phyloP scores from a whole-genome alignment of 2,329 filamentous ascomycete species.

The Bipolaris cookei region DNA sequence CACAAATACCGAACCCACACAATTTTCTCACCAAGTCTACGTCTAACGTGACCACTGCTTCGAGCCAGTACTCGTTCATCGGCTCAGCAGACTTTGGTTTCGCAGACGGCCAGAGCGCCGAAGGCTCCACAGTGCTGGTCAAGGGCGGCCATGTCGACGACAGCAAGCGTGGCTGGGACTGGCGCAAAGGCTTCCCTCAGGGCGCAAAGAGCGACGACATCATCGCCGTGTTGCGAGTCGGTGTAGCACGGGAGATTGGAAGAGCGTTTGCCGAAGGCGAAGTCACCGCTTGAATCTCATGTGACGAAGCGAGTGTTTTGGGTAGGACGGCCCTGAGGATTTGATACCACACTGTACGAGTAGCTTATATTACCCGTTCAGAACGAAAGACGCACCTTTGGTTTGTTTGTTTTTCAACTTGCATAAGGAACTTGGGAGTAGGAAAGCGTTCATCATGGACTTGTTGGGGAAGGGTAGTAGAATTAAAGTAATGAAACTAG shows the following conservation, averaged over 20 bases:
- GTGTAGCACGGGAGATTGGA: slow-evolving; percentile 75
- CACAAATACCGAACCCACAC: slow-evolving; percentile 21
- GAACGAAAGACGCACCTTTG: background rate
- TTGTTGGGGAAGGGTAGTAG: background rate
- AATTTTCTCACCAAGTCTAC: slow-evolving; percentile 64
- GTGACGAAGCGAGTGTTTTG: background rate
- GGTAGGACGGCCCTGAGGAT: background rate
- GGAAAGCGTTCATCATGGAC: background rate
- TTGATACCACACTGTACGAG: slow-evolving; percentile 10
- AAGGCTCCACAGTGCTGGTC: slow-evolving; percentile 58
- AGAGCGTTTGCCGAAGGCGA: slow-evolving; percentile 72
- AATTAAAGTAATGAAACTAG: slow-evolving; percentile 3
- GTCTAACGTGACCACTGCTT: slow-evolving; percentile 60
- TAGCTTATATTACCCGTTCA: background rate
- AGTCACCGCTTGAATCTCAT: slow-evolving; percentile 46
- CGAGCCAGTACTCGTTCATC: slow-evolving; percentile 70
- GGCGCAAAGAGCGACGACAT: slow-evolving; percentile 71
- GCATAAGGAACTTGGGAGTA: background rate
- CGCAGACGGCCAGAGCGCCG: slow-evolving; percentile 39
- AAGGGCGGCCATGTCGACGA: slow-evolving; percentile 41
- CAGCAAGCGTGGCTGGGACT: slow-evolving; percentile 73
- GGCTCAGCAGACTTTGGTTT: slow-evolving; percentile 74
- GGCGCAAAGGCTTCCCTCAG: slow-evolving; percentile 64
- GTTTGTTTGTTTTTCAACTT: no score
- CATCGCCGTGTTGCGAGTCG: slow-evolving; percentile 73